Evolutionary conservation across 2,329 filamentous ascomycete genomes (phyloP).

Genomic region (Aspergillus candidus): DNA sequence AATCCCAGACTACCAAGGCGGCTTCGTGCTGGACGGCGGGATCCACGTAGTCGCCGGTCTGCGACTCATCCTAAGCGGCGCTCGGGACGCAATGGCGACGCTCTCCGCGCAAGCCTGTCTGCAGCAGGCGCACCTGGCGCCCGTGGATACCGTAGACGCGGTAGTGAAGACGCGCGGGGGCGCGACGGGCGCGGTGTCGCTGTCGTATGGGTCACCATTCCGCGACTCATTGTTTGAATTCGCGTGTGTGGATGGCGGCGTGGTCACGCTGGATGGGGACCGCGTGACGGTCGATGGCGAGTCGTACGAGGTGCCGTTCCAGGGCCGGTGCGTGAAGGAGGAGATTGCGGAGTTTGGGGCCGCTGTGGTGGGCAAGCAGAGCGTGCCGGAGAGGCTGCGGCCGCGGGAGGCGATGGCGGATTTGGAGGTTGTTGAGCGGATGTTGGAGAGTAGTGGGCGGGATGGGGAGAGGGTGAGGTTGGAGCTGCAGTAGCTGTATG

Average conservation of each 20-base stretch:
- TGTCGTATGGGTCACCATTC: conserved; percentile 50
- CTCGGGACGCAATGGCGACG: conserved; percentile 35
- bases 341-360: conserved; percentile 51
- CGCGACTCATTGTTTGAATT: conserved; percentile 46
- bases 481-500: conserved; percentile 19
- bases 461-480: conserved; percentile 22
- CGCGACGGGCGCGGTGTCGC: conserved; percentile 44
- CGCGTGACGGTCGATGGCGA: conserved; percentile 32
- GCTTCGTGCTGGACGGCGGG: conserved; percentile 55
- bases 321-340: conserved; percentile 46
- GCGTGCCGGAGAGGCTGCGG: conserved; percentile 37
- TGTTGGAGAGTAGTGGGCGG: conserved; percentile 28
- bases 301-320: conserved; percentile 40
- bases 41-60: conserved; percentile 52
- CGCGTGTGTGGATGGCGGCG: conserved; percentile 48
- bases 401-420: conserved; percentile 50
- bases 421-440: conserved; percentile 42
- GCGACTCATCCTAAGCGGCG: conserved; percentile 43
- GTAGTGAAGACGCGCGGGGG: conserved; percentile 44
- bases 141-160: conserved; percentile 53
- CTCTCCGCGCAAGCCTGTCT: conserved; percentile 47
- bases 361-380: conserved; percentile 35
- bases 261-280: conserved; percentile 40
- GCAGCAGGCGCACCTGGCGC: conserved; percentile 47
- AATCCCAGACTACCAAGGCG: conserved; percentile 51